These are phyloP conservation scores for Scutellaria barbata DNA, from an alignment of 257 asterid genomes.

Conservation along the genomic window DNA sequence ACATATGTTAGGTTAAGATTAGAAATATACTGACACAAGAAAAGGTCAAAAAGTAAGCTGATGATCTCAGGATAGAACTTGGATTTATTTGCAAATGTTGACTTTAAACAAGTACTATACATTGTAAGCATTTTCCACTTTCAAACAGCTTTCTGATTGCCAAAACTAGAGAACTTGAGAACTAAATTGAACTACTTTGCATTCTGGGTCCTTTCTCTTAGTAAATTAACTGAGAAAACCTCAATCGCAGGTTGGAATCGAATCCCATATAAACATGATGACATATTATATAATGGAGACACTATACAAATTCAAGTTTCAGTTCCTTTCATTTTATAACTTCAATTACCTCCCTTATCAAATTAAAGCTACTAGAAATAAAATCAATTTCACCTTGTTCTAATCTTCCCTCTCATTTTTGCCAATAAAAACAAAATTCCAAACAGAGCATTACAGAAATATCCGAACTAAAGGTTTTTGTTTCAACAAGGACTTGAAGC, in stretches of 20 bases:
- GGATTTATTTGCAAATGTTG: slow-evolving; percentile 9
- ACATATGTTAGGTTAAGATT: slow-evolving; percentile 12
- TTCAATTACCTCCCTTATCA: neutral
- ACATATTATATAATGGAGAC: neutral
- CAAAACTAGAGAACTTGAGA: slow-evolving; percentile 22
- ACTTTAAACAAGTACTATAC: neutral
- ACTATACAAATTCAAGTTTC: neutral
- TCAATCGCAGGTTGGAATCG: slow-evolving; percentile 7
- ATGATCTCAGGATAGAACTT: slow-evolving; percentile 1
- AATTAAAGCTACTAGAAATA: slow-evolving; percentile 2
- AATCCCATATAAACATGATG: neutral
- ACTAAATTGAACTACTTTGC: neutral
- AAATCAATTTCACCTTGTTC: slow-evolving; percentile 8
- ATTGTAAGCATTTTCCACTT: slow-evolving; percentile 2
- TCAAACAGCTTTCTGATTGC: slow-evolving; percentile 12
- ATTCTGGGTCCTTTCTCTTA: neutral
- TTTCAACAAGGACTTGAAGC: neutral
- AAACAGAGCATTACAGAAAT: slow-evolving; percentile 29
- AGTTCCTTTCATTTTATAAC: neutral
- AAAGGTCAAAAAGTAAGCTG: neutral
- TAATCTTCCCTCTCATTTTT: neutral
- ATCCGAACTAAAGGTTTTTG: neutral
- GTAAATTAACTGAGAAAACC: neutral
- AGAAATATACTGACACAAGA: slow-evolving; percentile 9
- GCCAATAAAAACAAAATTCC: slow-evolving; percentile 26